A percentile compares a stretch with the other conserved stretches of the same genome.
Conservation (phyloP, 495 filamentous ascomycete species). For the Daldinia bambusicola region DNA sequence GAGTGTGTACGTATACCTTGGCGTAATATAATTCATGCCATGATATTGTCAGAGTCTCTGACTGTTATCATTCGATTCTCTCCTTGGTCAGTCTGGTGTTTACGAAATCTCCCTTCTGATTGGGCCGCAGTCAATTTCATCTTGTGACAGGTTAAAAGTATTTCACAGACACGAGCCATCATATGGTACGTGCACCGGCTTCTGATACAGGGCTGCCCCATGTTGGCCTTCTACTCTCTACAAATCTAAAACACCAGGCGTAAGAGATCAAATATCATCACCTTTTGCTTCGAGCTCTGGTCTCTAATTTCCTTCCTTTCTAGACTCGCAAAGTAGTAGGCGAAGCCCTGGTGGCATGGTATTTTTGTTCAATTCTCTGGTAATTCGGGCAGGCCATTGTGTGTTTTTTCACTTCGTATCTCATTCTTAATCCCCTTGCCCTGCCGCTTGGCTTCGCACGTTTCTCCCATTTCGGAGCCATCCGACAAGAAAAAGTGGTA, state of each 20-base stretch:
- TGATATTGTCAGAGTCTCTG: slow-evolving; percentile 43
- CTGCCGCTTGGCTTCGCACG: slow-evolving; percentile 26
- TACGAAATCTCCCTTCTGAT: slow-evolving; percentile 28
- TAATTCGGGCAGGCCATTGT: slow-evolving; percentile 35
- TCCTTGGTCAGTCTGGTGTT: slow-evolving; percentile 35
- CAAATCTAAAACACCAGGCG: slow-evolving; percentile 55
- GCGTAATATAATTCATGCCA: slow-evolving; percentile 9
- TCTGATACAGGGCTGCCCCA: slow-evolving; percentile 26
- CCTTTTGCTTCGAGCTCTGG: slow-evolving; percentile 16
- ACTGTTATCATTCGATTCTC: slow-evolving; percentile 42
- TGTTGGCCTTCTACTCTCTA: slow-evolving; percentile 36
- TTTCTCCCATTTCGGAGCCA: slow-evolving; percentile 36
- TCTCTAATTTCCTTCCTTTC: slow-evolving; percentile 18
- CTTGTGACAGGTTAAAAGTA: slow-evolving; percentile 25
- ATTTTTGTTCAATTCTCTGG: slow-evolving; percentile 41
- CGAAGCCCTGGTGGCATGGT: slow-evolving; percentile 22
- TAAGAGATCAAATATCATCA: slow-evolving; percentile 51
- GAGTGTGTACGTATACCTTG: slow-evolving; percentile 9
- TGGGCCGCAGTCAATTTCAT: slow-evolving; percentile 24
- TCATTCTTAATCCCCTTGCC: slow-evolving; percentile 25
- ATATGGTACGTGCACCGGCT: slow-evolving; percentile 13
- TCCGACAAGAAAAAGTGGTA: slow-evolving; percentile 19
- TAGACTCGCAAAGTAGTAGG: slow-evolving; percentile 17
- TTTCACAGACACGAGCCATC: neutral
- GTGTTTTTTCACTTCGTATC: slow-evolving; percentile 12